Base-by-base conservation (phyloP, 2,329 filamentous ascomycete genomes). In the Zymoseptoria tritici region DNA sequence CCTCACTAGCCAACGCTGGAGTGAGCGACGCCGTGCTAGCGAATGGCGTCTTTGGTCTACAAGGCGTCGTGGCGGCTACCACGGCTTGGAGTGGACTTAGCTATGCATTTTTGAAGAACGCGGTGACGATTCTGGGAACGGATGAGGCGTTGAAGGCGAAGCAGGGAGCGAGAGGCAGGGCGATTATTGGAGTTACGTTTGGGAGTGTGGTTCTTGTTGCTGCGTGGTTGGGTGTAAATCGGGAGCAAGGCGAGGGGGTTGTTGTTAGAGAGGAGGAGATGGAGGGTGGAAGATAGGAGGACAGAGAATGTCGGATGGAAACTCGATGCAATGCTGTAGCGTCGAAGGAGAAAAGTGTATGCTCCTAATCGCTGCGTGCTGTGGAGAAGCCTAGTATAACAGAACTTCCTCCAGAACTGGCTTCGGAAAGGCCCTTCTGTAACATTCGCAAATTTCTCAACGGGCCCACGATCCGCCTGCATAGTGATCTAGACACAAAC, bases 31-130 rank as follows among this genome's bases (percentile, higher is more conserved):
- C 61, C 13, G 65, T 67, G 56, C 68, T 79, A 67, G 69, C 75
- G 59, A 66, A 64, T 5, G 64, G 73, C 50, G 73, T 73, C 53
- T 66, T 60, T 22, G 66, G 69, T 13, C 73, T 77, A 66, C 93
- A 90, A 71, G 93, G 90, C 67, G 75, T 95, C 13, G 93, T 99
- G 2, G 92, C 91, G 0, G 83, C 81, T 0, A 99, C 94, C 3
- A 99, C 94, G 0, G 76, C 96, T 5, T 97, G 92, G 90, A 97
- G 91, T 63, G 94, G 94, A 7, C 80, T 92, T 13, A 96, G 92
- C 74, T 99, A 99, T 73, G 81, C 96, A 6, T 95, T 88, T 72
- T 90, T 85, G 66, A 96, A 94, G 73, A 88, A 96, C 68, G 93
- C 91, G 0, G 92, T 97, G 31, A 95, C 88, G 74, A 97, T 97